Percentiles rank a stretch among this genome's conserved stretches.
phyloP scores from a whole-genome alignment of 345 rosid genomes.

The Mangifera indica region DNA sequence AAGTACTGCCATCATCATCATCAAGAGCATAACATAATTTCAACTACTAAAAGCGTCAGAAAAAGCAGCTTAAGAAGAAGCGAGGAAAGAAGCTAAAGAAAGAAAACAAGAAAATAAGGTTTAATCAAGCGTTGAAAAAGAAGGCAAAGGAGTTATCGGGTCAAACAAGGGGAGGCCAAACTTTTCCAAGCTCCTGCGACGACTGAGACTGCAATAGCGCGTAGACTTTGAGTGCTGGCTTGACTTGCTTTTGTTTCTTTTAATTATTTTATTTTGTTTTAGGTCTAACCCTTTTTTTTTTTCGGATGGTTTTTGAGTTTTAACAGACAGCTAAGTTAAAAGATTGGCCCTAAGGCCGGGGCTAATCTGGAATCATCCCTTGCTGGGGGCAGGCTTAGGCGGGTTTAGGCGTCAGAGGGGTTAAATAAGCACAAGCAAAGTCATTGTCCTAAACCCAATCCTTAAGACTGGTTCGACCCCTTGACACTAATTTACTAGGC shows the following conservation, averaged over 20 bases:
- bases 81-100: background rate
- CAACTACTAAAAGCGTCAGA: background rate
- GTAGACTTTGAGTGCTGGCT: slow-evolving; percentile 14
- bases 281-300: no score
- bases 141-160: slow-evolving; percentile 14
- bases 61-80: background rate
- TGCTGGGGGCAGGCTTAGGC: no score
- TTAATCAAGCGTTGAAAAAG: background rate
- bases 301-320: no score
- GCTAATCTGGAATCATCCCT: no score
- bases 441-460: no score
- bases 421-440: no score
- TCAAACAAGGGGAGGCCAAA: slow-evolving; percentile 27
- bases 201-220: slow-evolving; percentile 26
- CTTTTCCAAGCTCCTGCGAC: slow-evolving; percentile 19
- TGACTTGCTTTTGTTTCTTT: background rate
- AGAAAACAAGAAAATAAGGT: background rate
- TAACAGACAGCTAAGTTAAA: no score
- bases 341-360: no score
- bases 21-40: slow-evolving; percentile 8
- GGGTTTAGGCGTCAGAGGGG: no score
- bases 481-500: no score
- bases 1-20: background rate
- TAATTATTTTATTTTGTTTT: background rate
- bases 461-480: no score